phyloP scores from a whole-genome alignment of 345 rosid species.

The Nasturtium officinale region DNA sequence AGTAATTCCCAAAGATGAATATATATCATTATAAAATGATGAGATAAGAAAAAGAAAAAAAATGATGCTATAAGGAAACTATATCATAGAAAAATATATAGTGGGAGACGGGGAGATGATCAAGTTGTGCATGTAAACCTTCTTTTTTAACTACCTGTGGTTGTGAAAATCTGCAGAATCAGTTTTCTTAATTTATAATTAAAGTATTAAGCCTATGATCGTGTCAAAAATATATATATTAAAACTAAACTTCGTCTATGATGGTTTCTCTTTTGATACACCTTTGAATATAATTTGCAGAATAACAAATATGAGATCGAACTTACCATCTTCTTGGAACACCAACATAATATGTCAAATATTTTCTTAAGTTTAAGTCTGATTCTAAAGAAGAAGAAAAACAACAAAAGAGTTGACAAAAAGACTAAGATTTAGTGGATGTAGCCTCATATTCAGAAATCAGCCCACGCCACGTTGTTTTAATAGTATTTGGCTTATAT shows the following conservation, averaged over 20 bases:
- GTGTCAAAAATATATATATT: neutral
- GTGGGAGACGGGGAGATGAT: slow-evolving; percentile 2
- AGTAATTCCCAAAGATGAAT: neutral
- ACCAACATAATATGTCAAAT: neutral
- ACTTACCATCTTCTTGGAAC: neutral
- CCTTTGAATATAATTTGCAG: neutral
- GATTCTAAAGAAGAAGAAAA: no score
- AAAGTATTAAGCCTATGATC: neutral
- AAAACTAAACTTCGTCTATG: neutral
- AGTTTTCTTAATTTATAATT: neutral
- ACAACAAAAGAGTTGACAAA: neutral
- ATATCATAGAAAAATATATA: slow-evolving; percentile 2
- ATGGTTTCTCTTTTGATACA: neutral
- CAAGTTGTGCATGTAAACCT: slow-evolving; percentile 2
- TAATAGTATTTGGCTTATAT: neutral
- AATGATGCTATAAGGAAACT: neutral
- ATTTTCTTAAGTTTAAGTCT: neutral
- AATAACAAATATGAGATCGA: slow-evolving; percentile 7
- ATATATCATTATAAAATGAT: neutral
- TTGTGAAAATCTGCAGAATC: neutral
- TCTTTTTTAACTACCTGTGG: neutral
- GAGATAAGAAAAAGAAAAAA: neutral
- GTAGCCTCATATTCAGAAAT: neutral
- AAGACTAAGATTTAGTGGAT: neutral
- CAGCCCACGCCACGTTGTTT: neutral